Evolutionary conservation across 345 rosid species (phyloP), one percentile per base, ranked within the genome.

Genomic region (Dipteronia sinensis): DNA sequence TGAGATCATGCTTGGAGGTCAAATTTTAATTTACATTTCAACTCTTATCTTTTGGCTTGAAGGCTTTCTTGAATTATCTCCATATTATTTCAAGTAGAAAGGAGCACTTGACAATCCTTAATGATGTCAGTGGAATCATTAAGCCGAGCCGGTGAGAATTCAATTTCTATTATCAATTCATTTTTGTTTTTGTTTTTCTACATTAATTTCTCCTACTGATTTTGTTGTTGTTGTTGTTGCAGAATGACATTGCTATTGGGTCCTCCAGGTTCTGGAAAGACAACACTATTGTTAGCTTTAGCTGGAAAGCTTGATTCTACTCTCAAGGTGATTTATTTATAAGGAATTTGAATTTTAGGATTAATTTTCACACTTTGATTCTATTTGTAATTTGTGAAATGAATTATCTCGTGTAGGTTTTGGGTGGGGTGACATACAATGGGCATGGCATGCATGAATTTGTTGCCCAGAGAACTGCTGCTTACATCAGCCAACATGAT

Each of bases 201-300:
- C 23, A 42, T 42, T 10, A 0, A 16, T 63, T 20, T n/a, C n/a
- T 77, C 4, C 27, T 64, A 58, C 59, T 56, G 72, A 3, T 4
- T 44, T 58, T 19, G 27, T n/a, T 76, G 7, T 27, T 16, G 6
- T 34, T 34, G 6, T 46, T 68, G 31, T 69, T 31, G 71, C 77
- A 93, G 97, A 75, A 82, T 89, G 91, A 83, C 97, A 62, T 67
- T 94, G 87, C 95, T 94, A 44, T 79, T 94, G 84, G 98, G 98
- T 65, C 98, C 98, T 75, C 97, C 97, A 58, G 79, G 90, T 75
- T 90, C 98, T 46, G 98, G 98, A 9, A 94, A 94, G 84, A 94
- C 97, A 6, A 88, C 95, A 0, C 93, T 93, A 2, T 56, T 93
- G 81, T 82, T 92, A 83, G 94, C 97, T 65, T 83, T 93, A 79